Base-by-base conservation (phyloP, 192 early-diverging fungal species). In the Lobosporangium transversale region DNA sequence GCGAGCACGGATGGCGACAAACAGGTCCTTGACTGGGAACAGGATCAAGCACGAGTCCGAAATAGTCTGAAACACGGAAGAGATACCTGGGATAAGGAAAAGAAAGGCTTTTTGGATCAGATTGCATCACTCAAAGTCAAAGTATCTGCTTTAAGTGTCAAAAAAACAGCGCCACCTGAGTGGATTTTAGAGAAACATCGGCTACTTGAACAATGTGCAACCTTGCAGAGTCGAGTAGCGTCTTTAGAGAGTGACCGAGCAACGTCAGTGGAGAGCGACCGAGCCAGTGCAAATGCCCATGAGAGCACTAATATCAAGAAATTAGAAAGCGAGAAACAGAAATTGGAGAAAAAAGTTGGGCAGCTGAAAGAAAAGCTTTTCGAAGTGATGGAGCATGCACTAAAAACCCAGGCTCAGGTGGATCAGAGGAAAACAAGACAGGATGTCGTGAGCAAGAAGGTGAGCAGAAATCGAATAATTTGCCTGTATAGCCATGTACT, bases 41-140 rank as follows among this genome's bases (percentile, higher is more conserved):
- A 67, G 27, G 64, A 67, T 20, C 56, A 55, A 20, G 29, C 53
- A 21, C 42, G 58, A 10, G 33, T 76, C 27, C 51, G 53, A 42
- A 45, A 76, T 15, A 54, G 36, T 24, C 26, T 66, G n/a, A 54
- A 66, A 40, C 44, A 67, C n/a, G 73, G 67, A 21, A 45, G 56
- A 15, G 44, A 32, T 21, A 6, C 11, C 2, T 76, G 73, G 73
- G 73, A 55, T 17, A 55, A 54, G 33, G 73, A 76, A 17, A 76
- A 67, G 45, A 66, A 58, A 15, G 58, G 52, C 3, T 62, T 67
- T 10, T n/a, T 62, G 50, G 73, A 76, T n/a, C 73, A 76, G 31
- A 67, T 76, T 23, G 73, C 65, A 1, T 76, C 73, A 1, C 47
- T 76, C 35, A 76, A 76, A 40, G 48, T 76, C 64, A 76, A 76